phyloP scores from a whole-genome alignment of 345 rosid species.

The Eucalyptus pumila region DNA sequence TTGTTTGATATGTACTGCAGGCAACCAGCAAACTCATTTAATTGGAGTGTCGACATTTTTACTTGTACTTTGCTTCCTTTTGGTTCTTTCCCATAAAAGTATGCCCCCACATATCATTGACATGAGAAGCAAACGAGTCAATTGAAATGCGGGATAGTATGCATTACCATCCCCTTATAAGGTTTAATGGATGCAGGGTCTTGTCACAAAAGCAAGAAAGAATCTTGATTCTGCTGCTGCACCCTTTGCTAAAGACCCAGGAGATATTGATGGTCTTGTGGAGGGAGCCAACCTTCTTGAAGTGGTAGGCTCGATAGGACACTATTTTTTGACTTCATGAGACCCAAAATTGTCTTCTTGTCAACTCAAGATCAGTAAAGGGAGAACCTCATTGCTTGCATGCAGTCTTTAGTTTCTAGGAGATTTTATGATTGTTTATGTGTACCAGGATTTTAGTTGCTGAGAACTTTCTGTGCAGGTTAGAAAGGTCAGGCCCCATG shows the following conservation, averaged over 20 bases:
- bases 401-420: background rate
- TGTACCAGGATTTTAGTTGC: background rate
- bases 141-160: background rate
- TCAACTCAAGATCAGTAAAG: background rate
- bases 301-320: constrained; percentile 53
- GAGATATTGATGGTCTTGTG: constrained; percentile 47
- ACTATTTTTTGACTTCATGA: background rate
- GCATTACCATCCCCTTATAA: background rate
- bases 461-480: constrained; percentile 39
- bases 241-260: constrained; percentile 71
- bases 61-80: background rate
- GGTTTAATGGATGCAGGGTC: constrained; percentile 51
- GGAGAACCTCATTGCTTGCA: background rate
- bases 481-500: constrained; percentile 77
- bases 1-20: background rate
- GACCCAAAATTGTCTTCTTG: background rate
- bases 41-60: background rate
- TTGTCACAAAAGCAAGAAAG: constrained; percentile 80
- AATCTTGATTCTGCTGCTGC: constrained; percentile 78
- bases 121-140: background rate
- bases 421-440: background rate
- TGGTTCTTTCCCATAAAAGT: background rate
- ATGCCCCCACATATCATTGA: background rate
- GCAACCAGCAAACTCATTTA: background rate
- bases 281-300: constrained; percentile 83